Evolutionary conservation across 2,329 filamentous ascomycete genomes (phyloP).

Genomic region (Leptographium wingfieldii): DNA sequence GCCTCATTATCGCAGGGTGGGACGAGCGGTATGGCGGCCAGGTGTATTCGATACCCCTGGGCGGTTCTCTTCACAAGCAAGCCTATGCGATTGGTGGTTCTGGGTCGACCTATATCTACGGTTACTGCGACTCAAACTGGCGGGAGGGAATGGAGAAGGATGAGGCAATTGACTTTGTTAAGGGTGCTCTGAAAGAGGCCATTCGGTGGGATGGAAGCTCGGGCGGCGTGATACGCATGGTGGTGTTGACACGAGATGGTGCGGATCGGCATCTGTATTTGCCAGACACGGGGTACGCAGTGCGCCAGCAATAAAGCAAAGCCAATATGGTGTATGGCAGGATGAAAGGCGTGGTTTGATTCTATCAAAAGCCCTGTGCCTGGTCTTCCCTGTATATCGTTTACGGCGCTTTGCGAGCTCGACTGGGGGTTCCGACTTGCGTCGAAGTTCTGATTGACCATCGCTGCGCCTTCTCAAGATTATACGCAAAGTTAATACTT

Average conservation of each 20-base stretch:
- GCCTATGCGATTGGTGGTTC: constrained; percentile 91
- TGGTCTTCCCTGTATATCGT: neutral
- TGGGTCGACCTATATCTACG: constrained; percentile 98
- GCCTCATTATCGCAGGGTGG: constrained; percentile 97
- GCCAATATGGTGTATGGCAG: neutral
- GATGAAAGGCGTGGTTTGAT: neutral
- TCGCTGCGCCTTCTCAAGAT: neutral
- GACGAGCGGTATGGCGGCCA: constrained; percentile 91
- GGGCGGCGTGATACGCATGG: constrained; percentile 94
- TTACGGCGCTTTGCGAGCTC: neutral
- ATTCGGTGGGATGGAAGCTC: constrained; percentile 99
- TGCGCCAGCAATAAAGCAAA: constrained; percentile 44
- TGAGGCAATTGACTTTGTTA: constrained; percentile 86
- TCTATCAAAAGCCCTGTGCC: neutral
- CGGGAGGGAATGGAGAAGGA: constrained; percentile 85
- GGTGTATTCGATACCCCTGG: constrained; percentile 93
- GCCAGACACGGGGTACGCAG: constrained; percentile 79
- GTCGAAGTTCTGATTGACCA: neutral
- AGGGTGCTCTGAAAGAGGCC: constrained; percentile 77
- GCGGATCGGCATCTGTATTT: constrained; percentile 91
- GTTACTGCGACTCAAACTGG: constrained; percentile 96
- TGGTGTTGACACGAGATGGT: constrained; percentile 81
- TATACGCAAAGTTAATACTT: neutral
- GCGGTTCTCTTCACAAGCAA: constrained; percentile 95
- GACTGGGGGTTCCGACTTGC: neutral